Evolutionary conservation across 2,329 filamentous ascomycete species (phyloP), one percentile per base, ranked within the genome.

Genomic region (Penicillium sp.): DNA sequence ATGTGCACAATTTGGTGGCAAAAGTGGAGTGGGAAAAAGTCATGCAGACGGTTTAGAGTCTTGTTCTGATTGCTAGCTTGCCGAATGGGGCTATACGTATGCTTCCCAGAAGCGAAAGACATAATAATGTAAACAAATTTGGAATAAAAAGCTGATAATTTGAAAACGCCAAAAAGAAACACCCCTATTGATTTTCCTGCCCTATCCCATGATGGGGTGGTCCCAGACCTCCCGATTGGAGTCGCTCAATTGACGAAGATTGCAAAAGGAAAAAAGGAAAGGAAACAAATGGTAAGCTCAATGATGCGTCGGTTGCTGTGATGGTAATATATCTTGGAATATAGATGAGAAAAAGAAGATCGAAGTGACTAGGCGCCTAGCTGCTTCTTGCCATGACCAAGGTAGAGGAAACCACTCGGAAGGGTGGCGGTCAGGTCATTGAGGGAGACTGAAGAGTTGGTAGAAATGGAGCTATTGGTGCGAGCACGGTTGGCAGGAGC

Each of bases 381-480:
- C 34, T 50, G 22, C 43, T 51, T 49, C 34, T 49, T 56, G 45
- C 49, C 45, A 52, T 63, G 54, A 47, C 63, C 63, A 21, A 66
- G 57, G 53, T 54, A 63, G 40, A 64, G 61, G 52, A 62, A 65
- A 24, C 60, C 62, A 31, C 42, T 54, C 2, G 61, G 60, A 9
- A 61, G 51, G 8, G 53, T 53, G 13, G 49, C 34, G 8, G 46
- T 29, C 29, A 51, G 37, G 32, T 53, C 56, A 45, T 50, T 40
- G 29, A 58, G 42, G 9, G 55, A 57, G 26, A 42, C 55, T 13
- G 45, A 42, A 1, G 57, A 58, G 6, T 55, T 53, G 1, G 58
- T 54, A n/a, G 63, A 65, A 15, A 61, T 57, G 22, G 61, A 58
- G 55, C 64, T 65, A 55, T 56, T 57, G 34, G 64, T 62, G 39